Evolutionary conservation across 2,329 filamentous ascomycete genomes (phyloP).

Genomic region (Trichophyton rubrum): DNA sequence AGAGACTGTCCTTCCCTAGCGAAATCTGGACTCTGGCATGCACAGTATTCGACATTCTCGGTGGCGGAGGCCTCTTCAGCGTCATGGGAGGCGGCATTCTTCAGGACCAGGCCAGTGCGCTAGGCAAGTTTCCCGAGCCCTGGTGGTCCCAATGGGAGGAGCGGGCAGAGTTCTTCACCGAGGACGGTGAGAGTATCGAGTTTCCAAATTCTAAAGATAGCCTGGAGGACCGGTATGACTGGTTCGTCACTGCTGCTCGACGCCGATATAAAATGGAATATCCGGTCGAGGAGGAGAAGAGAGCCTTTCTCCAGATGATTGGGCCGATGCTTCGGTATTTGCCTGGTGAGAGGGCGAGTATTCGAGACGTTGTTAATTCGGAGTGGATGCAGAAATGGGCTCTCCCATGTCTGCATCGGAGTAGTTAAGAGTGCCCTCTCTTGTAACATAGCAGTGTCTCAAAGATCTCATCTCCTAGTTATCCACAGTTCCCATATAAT

Average conservation of each 20-base stretch:
- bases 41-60: slow-evolving; percentile 13
- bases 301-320: slow-evolving; percentile 12
- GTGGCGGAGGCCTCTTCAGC: slow-evolving; percentile 8
- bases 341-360: slow-evolving; percentile 10
- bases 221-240: slow-evolving; percentile 10
- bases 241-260: slow-evolving; percentile 10
- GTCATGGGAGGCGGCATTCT: slow-evolving; percentile 12
- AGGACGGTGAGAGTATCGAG: slow-evolving; percentile 5
- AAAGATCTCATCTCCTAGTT: too few relatives aligned
- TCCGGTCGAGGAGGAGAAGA: slow-evolving; percentile 10
- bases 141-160: slow-evolving; percentile 11
- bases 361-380: slow-evolving; percentile 11
- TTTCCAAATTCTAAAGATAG: slow-evolving; percentile 6
- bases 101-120: slow-evolving; percentile 11
- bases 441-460: too few relatives aligned
- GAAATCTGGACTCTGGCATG: slow-evolving; percentile 13
- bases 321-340: slow-evolving; percentile 10
- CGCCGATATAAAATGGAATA: slow-evolving; percentile 10
- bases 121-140: slow-evolving; percentile 9
- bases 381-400: slow-evolving; percentile 15
- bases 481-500: too few relatives aligned
- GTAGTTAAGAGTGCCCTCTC: too few relatives aligned
- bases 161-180: slow-evolving; percentile 11
- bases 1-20: slow-evolving; percentile 11
- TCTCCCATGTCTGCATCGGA: background rate